phyloP scores from a whole-genome alignment of 352 stramenopile species.

The Phytophthora tentaculata region DNA sequence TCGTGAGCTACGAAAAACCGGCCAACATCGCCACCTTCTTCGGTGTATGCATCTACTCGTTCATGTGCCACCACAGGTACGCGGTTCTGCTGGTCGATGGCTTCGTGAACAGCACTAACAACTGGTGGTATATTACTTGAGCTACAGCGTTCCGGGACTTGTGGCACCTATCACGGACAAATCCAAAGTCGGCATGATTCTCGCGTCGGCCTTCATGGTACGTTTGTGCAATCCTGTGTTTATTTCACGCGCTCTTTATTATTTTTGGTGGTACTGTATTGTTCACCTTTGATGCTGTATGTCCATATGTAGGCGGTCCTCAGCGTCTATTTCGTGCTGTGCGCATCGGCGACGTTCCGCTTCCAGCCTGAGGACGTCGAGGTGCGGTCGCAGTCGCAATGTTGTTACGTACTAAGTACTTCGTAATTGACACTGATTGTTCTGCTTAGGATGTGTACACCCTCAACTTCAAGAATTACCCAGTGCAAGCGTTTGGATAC shows the following conservation, averaged over 20 bases:
- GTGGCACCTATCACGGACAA: constrained; percentile 87
- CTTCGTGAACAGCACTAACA: constrained; percentile 3
- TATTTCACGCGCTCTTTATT: constrained; percentile 10
- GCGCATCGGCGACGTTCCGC: constrained; percentile 77
- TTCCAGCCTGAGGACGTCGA: constrained; percentile 83
- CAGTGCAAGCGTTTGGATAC: constrained; percentile 80
- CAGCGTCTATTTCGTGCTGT: constrained; percentile 83
- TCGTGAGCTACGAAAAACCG: constrained; percentile 77
- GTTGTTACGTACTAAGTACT: constrained; percentile 10
- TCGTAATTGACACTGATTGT: constrained; percentile 23
- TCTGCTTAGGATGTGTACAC: constrained; percentile 85
- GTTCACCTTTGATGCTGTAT: constrained; percentile 9
- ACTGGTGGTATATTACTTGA: background rate
- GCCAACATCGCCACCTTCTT: constrained; percentile 84
- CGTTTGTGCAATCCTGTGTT: constrained; percentile 12
- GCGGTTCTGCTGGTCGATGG: background rate
- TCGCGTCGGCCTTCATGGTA: constrained; percentile 76
- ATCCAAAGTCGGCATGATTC: constrained; percentile 65
- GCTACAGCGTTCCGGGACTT: constrained; percentile 74
- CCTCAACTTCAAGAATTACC: constrained; percentile 89
- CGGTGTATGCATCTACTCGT: constrained; percentile 90
- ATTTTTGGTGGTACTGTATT: constrained; percentile 10
- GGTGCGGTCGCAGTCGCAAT: constrained; percentile 39
- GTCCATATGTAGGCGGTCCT: constrained; percentile 62
- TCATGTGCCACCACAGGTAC: constrained; percentile 92